Evolutionary conservation across 2,329 filamentous ascomycete genomes (phyloP), one percentile per base, ranked within the genome.

Genomic region (Epichloe festucae): DNA sequence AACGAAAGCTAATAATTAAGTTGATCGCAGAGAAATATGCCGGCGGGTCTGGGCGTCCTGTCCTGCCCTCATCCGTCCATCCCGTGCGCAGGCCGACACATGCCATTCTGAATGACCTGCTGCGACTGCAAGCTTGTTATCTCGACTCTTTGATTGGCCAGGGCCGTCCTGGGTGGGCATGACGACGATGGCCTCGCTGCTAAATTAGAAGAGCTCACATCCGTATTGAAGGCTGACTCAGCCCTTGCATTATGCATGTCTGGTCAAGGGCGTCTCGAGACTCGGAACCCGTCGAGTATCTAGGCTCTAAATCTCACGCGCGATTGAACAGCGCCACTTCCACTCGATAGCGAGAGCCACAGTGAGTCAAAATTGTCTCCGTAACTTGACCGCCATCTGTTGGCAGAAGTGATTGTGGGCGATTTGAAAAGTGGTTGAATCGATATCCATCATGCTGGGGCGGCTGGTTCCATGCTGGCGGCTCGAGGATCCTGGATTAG

Each of bases 101-200:
- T 23, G 21, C 21, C 21, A 23, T 5, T 23, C n/a, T n/a, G n/a
- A n/a, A n/a, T n/a, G n/a, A n/a, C n/a, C n/a, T n/a, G n/a, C n/a
- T n/a, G n/a, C n/a, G n/a, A n/a, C n/a, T n/a, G n/a, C n/a, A n/a
- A 46, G 50, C 41, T 46, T 49, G 36, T 54, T 54, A 52, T 54
- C 52, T 43, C 11, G 39, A 3, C 17, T 23, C 5, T 10, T 11
- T 54, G 38, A 52, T 54, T 54, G 52, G 52, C 11, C 50, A 43
- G 17, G 17, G 17, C 17, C 17, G 17, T 14, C 40, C 41, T 11
- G 38, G 17, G 14, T 36, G 46, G 40, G 36, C 46, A 42, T 42
- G 46, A 41, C 36, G 46, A 48, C 35, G 38, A 47, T 21, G 27
- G 21, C 15, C 36, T 39, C 36, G 36, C 36, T 39, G 36, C 15